Percentiles rank a stretch among this genome's conserved stretches.
Conservation (phyloP, 73 alveolate species). For the Durusdinium trenchii region DNA sequence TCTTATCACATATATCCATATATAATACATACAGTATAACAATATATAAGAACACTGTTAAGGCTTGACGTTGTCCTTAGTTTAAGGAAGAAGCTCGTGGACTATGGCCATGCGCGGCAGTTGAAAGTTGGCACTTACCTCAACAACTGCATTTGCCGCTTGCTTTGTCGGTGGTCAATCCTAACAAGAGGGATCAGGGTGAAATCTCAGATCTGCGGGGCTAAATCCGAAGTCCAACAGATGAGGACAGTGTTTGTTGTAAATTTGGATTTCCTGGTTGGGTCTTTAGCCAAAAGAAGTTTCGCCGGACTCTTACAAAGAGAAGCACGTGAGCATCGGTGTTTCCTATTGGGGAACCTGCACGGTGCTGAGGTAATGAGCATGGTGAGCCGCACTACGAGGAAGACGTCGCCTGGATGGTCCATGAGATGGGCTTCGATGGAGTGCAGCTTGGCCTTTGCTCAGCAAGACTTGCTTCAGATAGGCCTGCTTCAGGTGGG, state of each 20-base stretch:
- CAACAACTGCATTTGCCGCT: conserved; percentile 78
- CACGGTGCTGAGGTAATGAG: conserved; percentile 47
- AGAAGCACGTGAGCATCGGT: no score
- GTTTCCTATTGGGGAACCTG: neutral
- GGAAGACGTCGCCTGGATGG: conserved; percentile 70
- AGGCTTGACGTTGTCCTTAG: no score
- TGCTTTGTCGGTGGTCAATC: neutral
- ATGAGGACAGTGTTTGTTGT: no score
- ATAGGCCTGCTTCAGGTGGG: no score
- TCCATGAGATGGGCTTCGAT: conserved; percentile 58
- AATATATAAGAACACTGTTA: no score
- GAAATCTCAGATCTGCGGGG: no score
- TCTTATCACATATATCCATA: no score
- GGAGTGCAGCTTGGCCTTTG: conserved; percentile 29
- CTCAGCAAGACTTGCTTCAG: neutral
- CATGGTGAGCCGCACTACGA: conserved; percentile 61
- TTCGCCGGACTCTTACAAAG: neutral
- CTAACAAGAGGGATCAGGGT: no score
- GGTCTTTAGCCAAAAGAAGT: neutral
- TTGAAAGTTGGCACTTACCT: conserved; percentile 90
- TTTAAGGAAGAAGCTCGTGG: conserved; percentile 59
- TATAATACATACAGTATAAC: no score
- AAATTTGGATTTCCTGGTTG: no score
- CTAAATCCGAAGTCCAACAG: no score
- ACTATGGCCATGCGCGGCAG: conserved; percentile 41